These are phyloP conservation scores for Podospora sp. DNA, from an alignment of 495 filamentous ascomycete species.

Conservation along the genomic window DNA sequence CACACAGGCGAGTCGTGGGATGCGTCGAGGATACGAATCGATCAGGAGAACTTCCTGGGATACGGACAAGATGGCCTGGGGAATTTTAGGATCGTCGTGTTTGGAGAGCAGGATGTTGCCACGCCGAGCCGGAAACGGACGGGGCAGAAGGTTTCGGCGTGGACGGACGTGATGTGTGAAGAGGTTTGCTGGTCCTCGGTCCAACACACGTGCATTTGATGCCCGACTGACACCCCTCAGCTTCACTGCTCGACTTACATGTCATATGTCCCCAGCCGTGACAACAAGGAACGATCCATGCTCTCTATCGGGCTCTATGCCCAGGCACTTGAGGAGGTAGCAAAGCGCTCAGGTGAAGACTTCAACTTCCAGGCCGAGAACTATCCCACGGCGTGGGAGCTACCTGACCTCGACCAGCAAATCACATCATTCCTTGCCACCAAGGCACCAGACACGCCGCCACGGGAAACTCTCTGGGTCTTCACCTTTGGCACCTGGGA, in stretches of 20 bases:
- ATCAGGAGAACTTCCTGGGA: not conserved
- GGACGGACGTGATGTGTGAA: constrained; percentile 8
- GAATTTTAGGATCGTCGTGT: constrained; percentile 30
- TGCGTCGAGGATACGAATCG: not conserved
- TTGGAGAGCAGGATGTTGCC: constrained; percentile 31
- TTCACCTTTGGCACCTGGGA: constrained; percentile 54
- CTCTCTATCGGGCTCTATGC: constrained; percentile 40
- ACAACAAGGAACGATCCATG: constrained; percentile 26
- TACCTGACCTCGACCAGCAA: constrained; percentile 47
- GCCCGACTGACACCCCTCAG: constrained; percentile 30
- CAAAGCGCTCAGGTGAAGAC: constrained; percentile 23
- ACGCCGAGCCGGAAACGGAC: constrained; percentile 25
- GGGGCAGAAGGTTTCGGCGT: not conserved
- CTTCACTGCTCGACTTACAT: constrained; percentile 37
- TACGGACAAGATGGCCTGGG: not conserved
- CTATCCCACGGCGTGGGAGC: constrained; percentile 30
- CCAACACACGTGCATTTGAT: constrained; percentile 5
- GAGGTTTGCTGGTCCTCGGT: not conserved
- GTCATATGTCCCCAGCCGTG: constrained; percentile 36
- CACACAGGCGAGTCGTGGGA: constrained; percentile 17
- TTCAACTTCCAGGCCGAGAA: constrained; percentile 42
- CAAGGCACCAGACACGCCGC: constrained; percentile 25
- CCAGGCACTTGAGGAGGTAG: constrained; percentile 25
- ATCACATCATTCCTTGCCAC: constrained; percentile 42
- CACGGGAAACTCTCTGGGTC: constrained; percentile 48